Conservation (phyloP, 2,329 filamentous ascomycete genomes). For the Fusarium camptoceras region DNA sequence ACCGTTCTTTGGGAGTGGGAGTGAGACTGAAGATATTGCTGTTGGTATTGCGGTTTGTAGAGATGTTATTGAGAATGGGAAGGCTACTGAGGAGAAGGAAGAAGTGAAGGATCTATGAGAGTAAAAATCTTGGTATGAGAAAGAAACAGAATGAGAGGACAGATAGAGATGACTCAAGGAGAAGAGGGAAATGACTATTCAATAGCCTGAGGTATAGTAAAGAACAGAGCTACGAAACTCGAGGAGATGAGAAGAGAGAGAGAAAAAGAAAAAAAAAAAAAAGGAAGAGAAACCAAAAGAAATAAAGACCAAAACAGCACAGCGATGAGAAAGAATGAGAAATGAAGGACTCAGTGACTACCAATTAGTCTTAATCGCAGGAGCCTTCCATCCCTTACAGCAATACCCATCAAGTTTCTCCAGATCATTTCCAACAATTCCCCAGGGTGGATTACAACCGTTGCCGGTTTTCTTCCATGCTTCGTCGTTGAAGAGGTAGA, state of each 20-base stretch:
- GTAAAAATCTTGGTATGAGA: too few species aligned
- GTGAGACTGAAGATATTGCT: constrained; percentile 40
- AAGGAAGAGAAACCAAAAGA: too few species aligned
- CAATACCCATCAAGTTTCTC: constrained; percentile 30
- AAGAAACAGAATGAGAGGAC: not conserved
- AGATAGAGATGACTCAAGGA: not conserved
- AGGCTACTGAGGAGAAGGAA: not conserved
- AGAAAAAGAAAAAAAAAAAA: too few species aligned
- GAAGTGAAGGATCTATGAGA: constrained; percentile 6
- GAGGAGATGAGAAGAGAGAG: too few species aligned
- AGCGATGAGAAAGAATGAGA: too few species aligned
- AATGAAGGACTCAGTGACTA: not conserved
- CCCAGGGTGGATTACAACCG: constrained; percentile 36
- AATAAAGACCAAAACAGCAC: too few species aligned
- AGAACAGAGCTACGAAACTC: not conserved
- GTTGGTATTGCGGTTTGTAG: constrained; percentile 3
- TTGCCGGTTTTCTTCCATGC: not conserved
- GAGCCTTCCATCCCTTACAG: constrained; percentile 18
- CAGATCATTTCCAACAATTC: constrained; percentile 16
- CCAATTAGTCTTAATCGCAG: not conserved
- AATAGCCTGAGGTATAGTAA: not conserved
- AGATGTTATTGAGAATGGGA: not conserved
- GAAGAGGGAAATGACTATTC: not conserved
- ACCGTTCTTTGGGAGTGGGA: constrained; percentile 33
- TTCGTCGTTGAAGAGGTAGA: constrained; percentile 34